Base-by-base conservation (phyloP, 257 asterid species). In the Fraxinus excelsior region DNA sequence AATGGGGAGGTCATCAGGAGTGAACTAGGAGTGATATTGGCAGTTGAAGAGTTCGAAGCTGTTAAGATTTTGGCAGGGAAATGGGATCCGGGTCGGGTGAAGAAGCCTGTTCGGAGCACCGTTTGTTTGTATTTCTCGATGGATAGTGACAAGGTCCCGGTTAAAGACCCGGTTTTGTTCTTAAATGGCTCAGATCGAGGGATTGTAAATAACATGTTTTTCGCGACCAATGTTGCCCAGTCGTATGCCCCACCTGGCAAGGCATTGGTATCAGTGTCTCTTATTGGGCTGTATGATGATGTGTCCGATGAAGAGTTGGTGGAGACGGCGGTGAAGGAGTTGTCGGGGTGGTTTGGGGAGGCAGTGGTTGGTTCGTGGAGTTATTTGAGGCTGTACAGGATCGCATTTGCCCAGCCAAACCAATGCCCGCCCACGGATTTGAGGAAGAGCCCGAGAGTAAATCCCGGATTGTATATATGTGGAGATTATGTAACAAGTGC, bases 401-500 rank as follows among this genome's bases (percentile, higher is more conserved):
- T 95, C 19, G 79, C 71, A 62, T 95, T 87, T 79, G 98, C 98
- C 16, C 97, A 91, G 80, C 98, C 99, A 38, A 93, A 95, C 72
- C 99, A 93, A 82, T 78, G 89, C 79, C 98, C 97, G 3, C 98
- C 99, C 29, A 89, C 97, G 19, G 82, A 95, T 82, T 85, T 93
- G 85, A 79, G 78, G 84, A 90, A 91, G 88, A 89, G 91, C 68
- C 94, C 96, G 44, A 81, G 78, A 71, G 58, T 90, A 68, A 80
- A 78, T 75, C 71, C 81, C 5, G 94, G 96, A n/a, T 29, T 95
- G 90, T 95, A 93, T 69, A 26, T 89, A 25, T 95, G 99, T 74
- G 99, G 99, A 53, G 99, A 93, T 87, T 90, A 93, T 83, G 89
- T 89, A 82, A 87, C 93, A 0, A 93, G 87, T 80, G 97, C 98